Base-by-base conservation (phyloP, 2,329 filamentous ascomycete species). In the Zymoseptoria ardabiliae region DNA sequence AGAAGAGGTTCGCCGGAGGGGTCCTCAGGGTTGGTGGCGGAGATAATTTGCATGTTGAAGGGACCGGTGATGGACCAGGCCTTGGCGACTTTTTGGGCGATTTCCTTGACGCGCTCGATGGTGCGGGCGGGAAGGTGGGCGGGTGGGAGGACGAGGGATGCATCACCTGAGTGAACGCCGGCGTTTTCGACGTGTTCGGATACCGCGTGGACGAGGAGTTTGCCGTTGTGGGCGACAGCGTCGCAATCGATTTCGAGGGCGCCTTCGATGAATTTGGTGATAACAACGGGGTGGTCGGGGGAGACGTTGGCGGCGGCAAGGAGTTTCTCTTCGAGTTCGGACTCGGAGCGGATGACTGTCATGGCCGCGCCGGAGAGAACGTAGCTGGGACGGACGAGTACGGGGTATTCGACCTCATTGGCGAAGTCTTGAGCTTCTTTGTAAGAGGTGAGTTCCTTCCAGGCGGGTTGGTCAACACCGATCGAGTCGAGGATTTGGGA, bases 21-120 rank as follows among this genome's bases (percentile, higher is more conserved):
- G 59, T 89, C 89, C 60, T 90, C 86, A 30, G 88, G 85, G 70
- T 88, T 81, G 11, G 90, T 82, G 41, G 89, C 91, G 80, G 96
- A 96, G 83, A 99, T 97, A 77, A 99, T 96, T 74, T 99, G 94
- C 93, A 99, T 97, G 83, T 99, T 99, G 85, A 97, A 99, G 60
- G 94, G 94, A 58, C 94, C 94, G 20, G 91, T 97, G 75, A 97
- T 97, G 72, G 84, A 91, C 91, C 93, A 97, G 53, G 94, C 94
- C 78, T 94, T 89, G 66, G 94, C 94, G 56, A 99, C 92, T 84
- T 96, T 97, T 76, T 92, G 78, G 17, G 94, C 93, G 69, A 99
- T 97, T 68, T 90, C 90, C 85, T 97, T 97, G 72, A 96, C 85
- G 62, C 94, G 90, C 65, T 84, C 85, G 83, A 96, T 89, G 66